Conservation (phyloP, 495 filamentous ascomycete genomes). For the Xylaria sp. region DNA sequence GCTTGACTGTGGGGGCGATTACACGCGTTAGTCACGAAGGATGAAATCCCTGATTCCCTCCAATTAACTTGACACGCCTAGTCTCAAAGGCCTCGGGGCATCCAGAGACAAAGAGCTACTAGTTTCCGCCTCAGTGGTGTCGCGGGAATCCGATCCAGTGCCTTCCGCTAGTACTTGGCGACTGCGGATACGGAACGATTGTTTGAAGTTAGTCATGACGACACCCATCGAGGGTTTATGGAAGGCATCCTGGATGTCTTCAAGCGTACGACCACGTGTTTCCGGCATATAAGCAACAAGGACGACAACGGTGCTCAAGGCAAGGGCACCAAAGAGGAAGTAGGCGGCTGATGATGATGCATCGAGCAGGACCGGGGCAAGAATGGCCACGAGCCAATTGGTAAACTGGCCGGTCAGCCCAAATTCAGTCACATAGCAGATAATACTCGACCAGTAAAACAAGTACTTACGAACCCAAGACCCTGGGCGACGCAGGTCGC, state of each 20-base stretch:
- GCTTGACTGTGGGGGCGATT: no score
- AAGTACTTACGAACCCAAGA: constrained; percentile 33
- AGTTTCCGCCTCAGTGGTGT: constrained; percentile 23
- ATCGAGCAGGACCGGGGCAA: constrained; percentile 66
- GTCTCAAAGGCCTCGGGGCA: constrained; percentile 29
- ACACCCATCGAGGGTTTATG: constrained; percentile 33
- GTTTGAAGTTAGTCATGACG: constrained; percentile 21
- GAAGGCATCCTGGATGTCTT: constrained; percentile 65
- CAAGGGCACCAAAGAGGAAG: constrained; percentile 63
- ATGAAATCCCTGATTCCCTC: no score
- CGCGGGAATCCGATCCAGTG: constrained; percentile 24
- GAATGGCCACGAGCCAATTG: constrained; percentile 71
- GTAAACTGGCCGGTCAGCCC: constrained; percentile 26
- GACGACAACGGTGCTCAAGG: constrained; percentile 56
- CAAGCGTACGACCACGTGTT: constrained; percentile 62
- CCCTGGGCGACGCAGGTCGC: constrained; percentile 57
- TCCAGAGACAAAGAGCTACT: constrained; percentile 29
- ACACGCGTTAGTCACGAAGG: background rate
- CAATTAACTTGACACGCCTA: constrained; percentile 26
- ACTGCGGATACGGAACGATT: constrained; percentile 23
- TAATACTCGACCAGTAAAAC: background rate
- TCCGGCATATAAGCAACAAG: constrained; percentile 66
- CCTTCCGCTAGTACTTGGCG: constrained; percentile 20
- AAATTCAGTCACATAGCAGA: background rate
- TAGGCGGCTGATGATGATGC: constrained; percentile 64